Conservation (phyloP, 2,329 filamentous ascomycete genomes). For the Beauveria medogensis region DNA sequence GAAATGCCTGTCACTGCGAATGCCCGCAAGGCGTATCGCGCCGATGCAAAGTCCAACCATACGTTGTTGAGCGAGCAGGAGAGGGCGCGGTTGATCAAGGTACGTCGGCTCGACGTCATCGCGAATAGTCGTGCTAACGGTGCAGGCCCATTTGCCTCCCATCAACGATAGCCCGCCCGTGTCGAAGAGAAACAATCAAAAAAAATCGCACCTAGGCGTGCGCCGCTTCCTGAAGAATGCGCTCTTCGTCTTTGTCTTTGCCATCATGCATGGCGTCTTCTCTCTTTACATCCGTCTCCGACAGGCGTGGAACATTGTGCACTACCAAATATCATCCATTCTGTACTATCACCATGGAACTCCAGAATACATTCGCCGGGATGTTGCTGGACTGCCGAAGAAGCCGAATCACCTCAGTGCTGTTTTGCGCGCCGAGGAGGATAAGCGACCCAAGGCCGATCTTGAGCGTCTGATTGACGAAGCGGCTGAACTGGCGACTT, state of each 20-base stretch:
- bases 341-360: slow-evolving; percentile 94
- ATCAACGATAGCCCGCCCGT: slow-evolving; percentile 23
- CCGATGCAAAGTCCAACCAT: slow-evolving; percentile 29
- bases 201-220: slow-evolving; percentile 43
- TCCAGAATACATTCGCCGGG: slow-evolving; percentile 82
- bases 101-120: slow-evolving; percentile 16
- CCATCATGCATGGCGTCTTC: slow-evolving; percentile 70
- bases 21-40: slow-evolving; percentile 32
- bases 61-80: slow-evolving; percentile 28
- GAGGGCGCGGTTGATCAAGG: slow-evolving; percentile 29
- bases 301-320: slow-evolving; percentile 68
- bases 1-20: background rate
- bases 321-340: slow-evolving; percentile 70
- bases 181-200: slow-evolving; percentile 20
- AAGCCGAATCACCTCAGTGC: slow-evolving; percentile 83
- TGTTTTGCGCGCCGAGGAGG: slow-evolving; percentile 66
- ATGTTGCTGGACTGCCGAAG: slow-evolving; percentile 66
- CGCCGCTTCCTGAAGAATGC: slow-evolving; percentile 54
- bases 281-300: slow-evolving; percentile 80
- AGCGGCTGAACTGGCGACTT: slow-evolving; percentile 83
- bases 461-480: slow-evolving; percentile 82
- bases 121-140: background rate
- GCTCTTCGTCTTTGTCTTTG: slow-evolving; percentile 59
- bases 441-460: slow-evolving; percentile 61
- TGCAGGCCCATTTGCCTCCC: background rate